Percentiles rank a stretch among this genome's conserved stretches.
These are phyloP conservation scores for Sporothrix sp. DNA, from an alignment of 2,329 filamentous ascomycete species.

Conservation along the genomic window DNA sequence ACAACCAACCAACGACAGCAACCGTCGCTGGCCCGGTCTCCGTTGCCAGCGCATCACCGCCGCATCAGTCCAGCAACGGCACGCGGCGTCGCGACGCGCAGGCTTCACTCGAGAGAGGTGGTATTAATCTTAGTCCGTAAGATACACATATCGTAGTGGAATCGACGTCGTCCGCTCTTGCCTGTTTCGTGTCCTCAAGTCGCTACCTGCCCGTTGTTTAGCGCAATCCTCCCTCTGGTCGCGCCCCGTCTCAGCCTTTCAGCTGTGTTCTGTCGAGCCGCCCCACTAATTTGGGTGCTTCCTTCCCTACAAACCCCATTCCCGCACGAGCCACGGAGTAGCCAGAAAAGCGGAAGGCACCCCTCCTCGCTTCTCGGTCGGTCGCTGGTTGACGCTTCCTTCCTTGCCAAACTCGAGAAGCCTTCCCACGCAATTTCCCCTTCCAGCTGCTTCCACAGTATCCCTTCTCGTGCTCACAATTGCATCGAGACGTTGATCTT, in stretches of 20 bases:
- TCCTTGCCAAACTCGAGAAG: not conserved
- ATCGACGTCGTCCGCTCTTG: too few species aligned
- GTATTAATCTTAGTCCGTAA: too few species aligned
- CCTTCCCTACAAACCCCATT: not conserved
- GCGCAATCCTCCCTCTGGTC: too few species aligned
- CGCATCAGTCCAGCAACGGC: not conserved
- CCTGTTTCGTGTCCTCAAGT: too few species aligned
- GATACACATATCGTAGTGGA: too few species aligned
- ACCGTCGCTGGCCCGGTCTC: not conserved
- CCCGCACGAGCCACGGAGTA: constrained; percentile 1
- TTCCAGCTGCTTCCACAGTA: too few species aligned
- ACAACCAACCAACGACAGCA: constrained; percentile 7
- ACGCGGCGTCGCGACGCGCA: too few species aligned
- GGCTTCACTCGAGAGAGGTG: too few species aligned
- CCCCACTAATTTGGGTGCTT: constrained; percentile 11
- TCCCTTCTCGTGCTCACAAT: too few species aligned
- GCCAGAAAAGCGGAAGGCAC: not conserved
- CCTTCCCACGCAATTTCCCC: not conserved
- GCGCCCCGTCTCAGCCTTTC: too few species aligned
- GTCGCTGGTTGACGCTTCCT: not conserved
- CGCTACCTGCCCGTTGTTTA: too few species aligned
- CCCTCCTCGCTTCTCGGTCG: constrained; percentile 3
- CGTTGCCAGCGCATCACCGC: constrained; percentile 7
- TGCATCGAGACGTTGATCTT: too few species aligned
- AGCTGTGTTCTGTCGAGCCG: not conserved